Conservation (phyloP, 495 filamentous ascomycete species). For the Podospora anserina region DNA sequence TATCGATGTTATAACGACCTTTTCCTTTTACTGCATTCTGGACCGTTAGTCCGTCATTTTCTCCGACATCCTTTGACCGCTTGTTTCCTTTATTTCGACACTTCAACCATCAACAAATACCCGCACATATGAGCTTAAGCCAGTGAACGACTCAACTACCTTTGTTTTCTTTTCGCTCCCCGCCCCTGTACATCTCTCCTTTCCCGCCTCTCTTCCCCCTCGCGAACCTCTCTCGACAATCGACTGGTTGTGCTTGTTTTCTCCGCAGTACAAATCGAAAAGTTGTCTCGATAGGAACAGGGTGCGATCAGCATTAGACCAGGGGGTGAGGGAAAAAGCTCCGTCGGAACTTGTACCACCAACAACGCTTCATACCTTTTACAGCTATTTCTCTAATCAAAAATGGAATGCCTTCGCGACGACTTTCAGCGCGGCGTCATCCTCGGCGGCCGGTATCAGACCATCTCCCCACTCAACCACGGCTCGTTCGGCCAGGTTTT, state of each 20-base stretch:
- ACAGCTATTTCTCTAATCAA: constrained; percentile 33
- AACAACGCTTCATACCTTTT: constrained; percentile 21
- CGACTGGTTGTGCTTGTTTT: constrained; percentile 19
- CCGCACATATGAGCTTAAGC: constrained; percentile 65
- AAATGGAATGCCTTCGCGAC: constrained; percentile 78
- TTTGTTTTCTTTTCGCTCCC: constrained; percentile 45
- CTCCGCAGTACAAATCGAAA: constrained; percentile 45
- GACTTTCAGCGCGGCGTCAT: constrained; percentile 68
- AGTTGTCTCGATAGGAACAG: constrained; percentile 35
- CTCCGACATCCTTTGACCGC: constrained; percentile 44
- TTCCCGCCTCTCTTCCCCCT: constrained; percentile 25
- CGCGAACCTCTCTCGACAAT: constrained; percentile 21
- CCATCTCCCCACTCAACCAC: constrained; percentile 91
- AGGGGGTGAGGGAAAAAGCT: constrained; percentile 37
- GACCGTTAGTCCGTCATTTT: constrained; percentile 45
- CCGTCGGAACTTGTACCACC: constrained; percentile 33
- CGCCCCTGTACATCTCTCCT: constrained; percentile 46
- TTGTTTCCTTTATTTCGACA: constrained; percentile 46
- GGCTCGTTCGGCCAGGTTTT: constrained; percentile 99
- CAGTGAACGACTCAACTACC: constrained; percentile 56
- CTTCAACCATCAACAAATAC: constrained; percentile 49
- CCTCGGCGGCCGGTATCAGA: constrained; percentile 82
- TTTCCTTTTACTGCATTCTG: constrained; percentile 48
- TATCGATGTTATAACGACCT: constrained; percentile 69
- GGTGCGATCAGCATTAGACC: constrained; percentile 40